Conservation (phyloP, 1,284 basidiomycete genomes). For the Boletus mariae region DNA sequence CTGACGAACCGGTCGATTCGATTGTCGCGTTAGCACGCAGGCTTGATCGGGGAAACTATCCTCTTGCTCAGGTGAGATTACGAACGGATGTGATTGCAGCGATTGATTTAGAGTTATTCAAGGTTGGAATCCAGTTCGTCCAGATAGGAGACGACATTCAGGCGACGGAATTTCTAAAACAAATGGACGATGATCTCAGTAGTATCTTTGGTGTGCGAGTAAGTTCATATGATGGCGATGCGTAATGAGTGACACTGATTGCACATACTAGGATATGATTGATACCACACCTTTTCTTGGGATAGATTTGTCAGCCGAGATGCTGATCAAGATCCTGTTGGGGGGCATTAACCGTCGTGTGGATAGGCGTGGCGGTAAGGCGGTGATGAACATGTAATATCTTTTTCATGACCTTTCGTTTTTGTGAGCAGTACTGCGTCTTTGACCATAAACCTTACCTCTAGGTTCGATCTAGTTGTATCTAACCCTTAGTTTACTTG, state of each 20-base stretch:
- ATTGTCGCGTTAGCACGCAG: conserved; percentile 48
- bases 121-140: conserved; percentile 60
- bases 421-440: background rate
- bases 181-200: conserved; percentile 48
- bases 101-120: conserved; percentile 1
- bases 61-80: conserved; percentile 47
- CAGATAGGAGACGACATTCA: conserved; percentile 48
- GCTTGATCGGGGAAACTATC: conserved; percentile 46
- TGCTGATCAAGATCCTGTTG: conserved; percentile 51
- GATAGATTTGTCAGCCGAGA: conserved; percentile 38
- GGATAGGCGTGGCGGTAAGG: conserved; percentile 38
- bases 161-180: conserved; percentile 44
- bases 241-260: conserved; percentile 3
- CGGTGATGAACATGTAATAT: conserved; percentile 23
- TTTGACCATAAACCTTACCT: background rate
- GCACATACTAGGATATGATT: conserved; percentile 48
- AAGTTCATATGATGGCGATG: conserved; percentile 4
- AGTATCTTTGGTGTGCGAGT: conserved; percentile 36
- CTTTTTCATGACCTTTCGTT: background rate
- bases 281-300: conserved; percentile 54
- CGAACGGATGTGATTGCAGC: background rate
- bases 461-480: background rate
- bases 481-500: background rate
- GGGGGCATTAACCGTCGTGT: conserved; percentile 57
- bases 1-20: conserved; percentile 49